Base-by-base conservation (phyloP, 768 basidiomycete species). In the Hygrocybe punicea region DNA sequence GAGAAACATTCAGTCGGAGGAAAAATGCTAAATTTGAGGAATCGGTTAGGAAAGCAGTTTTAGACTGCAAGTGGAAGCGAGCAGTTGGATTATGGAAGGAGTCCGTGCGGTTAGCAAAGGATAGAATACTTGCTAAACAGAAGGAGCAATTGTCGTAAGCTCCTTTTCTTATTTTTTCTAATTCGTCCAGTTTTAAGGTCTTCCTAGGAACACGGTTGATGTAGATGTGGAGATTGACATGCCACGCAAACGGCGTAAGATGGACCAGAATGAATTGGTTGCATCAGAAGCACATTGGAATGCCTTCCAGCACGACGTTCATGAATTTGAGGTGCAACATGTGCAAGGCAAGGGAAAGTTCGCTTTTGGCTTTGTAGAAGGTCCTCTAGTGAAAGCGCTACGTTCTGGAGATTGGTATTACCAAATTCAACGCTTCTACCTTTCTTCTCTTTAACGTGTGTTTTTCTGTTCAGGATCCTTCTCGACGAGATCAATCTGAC, bases 401-500 rank as follows among this genome's bases (percentile, higher is more conserved):
- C 81, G 88, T 25, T 80, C 80, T 46, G 97, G 97, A 5, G 84
- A 96, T 68, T 99, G 97, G 97, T 96, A 64, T 63, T 89, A 74
- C 45, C 60, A 8, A 7, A 46, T 39, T 16, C 39, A 36, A 23
- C 24, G 51, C 35, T 46, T 14, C 4, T 33, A 24, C 19, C 35
- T 19, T 53, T 8, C 48, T 57, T 54, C n/a, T 21, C 19, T 51
- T 37, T 25, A 17, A 40, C 57, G 60, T 21, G 50, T 40, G 29
- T 37, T 13, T 53, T 50, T 8, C 13, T 2, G n/a, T n/a, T 34
- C 57, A 97, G 94, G 94, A 81, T 98, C 36, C 78, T 99, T 19
- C 84, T 99, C 5, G 97, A 99, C 62, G 97, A 98, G 71, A 86
- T 98, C 67, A 99, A 99, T 66, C 76, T 99, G 23, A 94, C 96